Evolutionary conservation across 1,139 yeast genomes (phyloP).

Genomic region (Saccharomycopsis crataegensis): DNA sequence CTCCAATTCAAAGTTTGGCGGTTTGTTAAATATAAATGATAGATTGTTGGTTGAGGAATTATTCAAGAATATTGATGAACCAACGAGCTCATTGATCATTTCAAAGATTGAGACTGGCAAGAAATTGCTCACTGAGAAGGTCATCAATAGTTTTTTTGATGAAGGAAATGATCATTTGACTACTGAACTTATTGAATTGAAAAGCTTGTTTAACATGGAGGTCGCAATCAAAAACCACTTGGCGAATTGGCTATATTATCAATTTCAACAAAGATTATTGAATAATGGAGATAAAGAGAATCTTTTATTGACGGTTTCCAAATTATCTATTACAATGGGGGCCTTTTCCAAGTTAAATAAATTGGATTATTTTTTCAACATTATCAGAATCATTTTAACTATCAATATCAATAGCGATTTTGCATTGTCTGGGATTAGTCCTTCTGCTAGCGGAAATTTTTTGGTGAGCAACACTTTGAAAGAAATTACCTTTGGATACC

Average conservation of each 20-base stretch:
- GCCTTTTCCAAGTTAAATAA: constrained; percentile 6
- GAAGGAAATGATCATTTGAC: not conserved
- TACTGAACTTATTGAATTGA: not conserved
- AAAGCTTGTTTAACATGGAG: not conserved
- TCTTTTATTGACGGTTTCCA: not conserved
- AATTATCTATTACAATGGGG: not conserved
- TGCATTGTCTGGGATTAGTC: not conserved
- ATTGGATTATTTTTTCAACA: constrained; percentile 14
- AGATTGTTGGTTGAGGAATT: not conserved
- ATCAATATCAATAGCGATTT: not conserved
- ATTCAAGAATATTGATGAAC: not conserved
- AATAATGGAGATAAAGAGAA: not conserved
- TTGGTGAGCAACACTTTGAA: not conserved
- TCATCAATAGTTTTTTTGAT: not conserved
- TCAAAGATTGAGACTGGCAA: not conserved
- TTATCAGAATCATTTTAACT: constrained; percentile 4
- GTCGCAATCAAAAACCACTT: constrained; percentile 5
- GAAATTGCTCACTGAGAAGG: not conserved
- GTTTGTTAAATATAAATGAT: not conserved
- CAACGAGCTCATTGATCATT: not conserved
- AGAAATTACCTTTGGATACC: constrained; percentile 11
- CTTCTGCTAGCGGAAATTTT: not conserved
- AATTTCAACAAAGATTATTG: not conserved
- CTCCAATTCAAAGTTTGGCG: not conserved
- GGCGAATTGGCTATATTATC: constrained; percentile 9